Conservation (phyloP, 139 green algal genomes). For the Closterium sp. region DNA sequence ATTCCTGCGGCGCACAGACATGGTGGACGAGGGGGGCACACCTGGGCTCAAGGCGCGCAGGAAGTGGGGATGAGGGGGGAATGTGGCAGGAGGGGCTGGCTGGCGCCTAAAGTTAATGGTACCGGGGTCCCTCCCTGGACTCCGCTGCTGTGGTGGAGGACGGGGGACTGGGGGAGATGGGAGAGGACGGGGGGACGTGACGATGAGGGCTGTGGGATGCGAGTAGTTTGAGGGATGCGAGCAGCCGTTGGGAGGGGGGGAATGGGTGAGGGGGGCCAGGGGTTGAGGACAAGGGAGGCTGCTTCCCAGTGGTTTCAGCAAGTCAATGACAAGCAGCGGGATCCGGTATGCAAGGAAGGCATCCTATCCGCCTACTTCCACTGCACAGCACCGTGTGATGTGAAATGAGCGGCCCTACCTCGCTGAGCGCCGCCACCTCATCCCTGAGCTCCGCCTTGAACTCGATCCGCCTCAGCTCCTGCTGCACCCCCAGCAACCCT, state of each 20-base stretch:
- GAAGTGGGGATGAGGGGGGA: not conserved
- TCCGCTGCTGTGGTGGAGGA: not conserved
- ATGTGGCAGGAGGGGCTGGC: no score
- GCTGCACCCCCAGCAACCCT: no score
- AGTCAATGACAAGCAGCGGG: no score
- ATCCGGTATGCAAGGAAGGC: no score
- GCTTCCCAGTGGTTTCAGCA: no score
- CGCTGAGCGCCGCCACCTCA: not conserved
- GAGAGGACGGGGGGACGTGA: not conserved
- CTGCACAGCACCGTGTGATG: not conserved
- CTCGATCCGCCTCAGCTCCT: no score
- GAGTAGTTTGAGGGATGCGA: no score
- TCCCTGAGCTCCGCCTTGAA: no score
- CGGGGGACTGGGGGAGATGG: not conserved
- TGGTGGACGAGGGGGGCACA: not conserved
- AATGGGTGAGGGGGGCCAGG: not conserved
- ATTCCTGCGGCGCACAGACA: no score
- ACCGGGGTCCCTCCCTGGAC: no score
- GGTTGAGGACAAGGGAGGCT: not conserved
- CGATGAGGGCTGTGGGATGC: not conserved
- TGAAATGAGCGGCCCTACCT: not conserved
- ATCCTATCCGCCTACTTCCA: no score
- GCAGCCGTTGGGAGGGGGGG: not conserved
- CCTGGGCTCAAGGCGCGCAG: not conserved
- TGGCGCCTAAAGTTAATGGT: no score